These are phyloP conservation scores for Verruconis gallopava DNA, from an alignment of 2,329 filamentous ascomycete species.

Conservation along the genomic window DNA sequence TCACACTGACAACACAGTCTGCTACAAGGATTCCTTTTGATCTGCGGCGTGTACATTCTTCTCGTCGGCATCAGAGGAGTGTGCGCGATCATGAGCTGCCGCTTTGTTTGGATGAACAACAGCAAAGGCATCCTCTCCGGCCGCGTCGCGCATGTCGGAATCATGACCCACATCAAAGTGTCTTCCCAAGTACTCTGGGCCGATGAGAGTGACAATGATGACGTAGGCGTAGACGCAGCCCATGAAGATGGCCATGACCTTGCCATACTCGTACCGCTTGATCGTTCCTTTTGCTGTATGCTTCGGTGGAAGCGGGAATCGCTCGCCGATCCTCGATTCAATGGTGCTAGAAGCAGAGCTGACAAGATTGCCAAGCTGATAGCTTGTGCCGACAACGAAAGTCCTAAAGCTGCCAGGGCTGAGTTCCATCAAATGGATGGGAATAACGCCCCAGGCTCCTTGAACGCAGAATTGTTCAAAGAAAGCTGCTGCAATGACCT, in stretches of 20 bases:
- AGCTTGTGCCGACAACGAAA: slow-evolving; percentile 60
- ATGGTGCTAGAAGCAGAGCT: slow-evolving; percentile 60
- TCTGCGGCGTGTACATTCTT: no score
- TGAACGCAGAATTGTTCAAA: slow-evolving; percentile 50
- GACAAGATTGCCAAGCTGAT: slow-evolving; percentile 62
- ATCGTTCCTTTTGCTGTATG: slow-evolving; percentile 10
- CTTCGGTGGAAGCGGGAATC: slow-evolving; percentile 52
- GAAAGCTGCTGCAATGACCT: slow-evolving; percentile 67
- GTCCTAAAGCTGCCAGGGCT: slow-evolving; percentile 60
- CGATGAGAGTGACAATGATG: slow-evolving; percentile 47
- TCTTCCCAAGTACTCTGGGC: slow-evolving; percentile 36
- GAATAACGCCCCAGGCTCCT: slow-evolving; percentile 32
- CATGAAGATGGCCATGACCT: slow-evolving; percentile 87
- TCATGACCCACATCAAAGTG: slow-evolving; percentile 20
- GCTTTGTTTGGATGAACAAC: no score
- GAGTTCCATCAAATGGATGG: slow-evolving; percentile 64
- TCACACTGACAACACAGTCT: no score
- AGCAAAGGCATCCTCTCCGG: slow-evolving; percentile 12
- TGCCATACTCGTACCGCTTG: slow-evolving; percentile 47
- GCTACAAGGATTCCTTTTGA: no score
- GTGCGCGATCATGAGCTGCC: no score
- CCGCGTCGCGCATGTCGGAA: slow-evolving; percentile 19
- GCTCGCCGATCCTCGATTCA: slow-evolving; percentile 60
- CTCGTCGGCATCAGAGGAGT: no score
- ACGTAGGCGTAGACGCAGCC: slow-evolving; percentile 59